These are phyloP conservation scores for Candida dubliniensis DNA, from an alignment of 1,139 yeast genomes.

Conservation along the genomic window DNA sequence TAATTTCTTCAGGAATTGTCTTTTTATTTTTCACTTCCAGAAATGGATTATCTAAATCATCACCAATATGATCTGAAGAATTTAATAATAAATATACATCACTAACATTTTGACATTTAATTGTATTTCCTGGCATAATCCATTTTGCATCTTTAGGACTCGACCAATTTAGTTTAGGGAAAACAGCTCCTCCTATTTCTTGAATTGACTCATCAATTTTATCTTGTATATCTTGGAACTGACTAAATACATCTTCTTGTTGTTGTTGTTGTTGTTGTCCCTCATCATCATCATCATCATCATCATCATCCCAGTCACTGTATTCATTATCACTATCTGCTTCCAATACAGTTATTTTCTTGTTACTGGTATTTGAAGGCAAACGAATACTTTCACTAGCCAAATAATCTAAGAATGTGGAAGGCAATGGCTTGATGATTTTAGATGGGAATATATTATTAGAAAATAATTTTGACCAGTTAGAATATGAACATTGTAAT, in stretches of 20 bases:
- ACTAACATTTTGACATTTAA: conserved; percentile 65
- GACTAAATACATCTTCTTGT: conserved; percentile 8
- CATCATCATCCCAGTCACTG: conserved; percentile 67
- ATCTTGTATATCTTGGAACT: conserved; percentile 61
- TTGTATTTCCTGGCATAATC: conserved; percentile 78
- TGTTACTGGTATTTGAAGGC: conserved; percentile 42
- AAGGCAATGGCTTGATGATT: conserved; percentile 66
- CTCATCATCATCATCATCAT: too few species aligned
- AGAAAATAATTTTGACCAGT: conserved; percentile 66
- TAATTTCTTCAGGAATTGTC: conserved; percentile 10
- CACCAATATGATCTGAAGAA: conserved; percentile 83
- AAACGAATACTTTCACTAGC: conserved; percentile 74
- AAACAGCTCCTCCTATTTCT: conserved; percentile 56
- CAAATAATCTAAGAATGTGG: conserved; percentile 66
- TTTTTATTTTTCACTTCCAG: conserved; percentile 33
- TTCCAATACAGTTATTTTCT: conserved; percentile 20
- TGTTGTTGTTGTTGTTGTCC: conserved; percentile 8
- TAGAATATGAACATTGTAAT: conserved; percentile 65
- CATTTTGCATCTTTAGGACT: conserved; percentile 94
- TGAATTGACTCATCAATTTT: conserved; percentile 42
- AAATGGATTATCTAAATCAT: conserved; percentile 77
- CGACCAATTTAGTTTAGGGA: conserved; percentile 95
- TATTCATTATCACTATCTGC: conserved; percentile 61
- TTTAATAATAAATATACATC: conserved; percentile 81
- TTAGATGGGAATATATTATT: conserved; percentile 51